These are phyloP conservation scores for Cystobasidium ongulense DNA, from an alignment of 768 basidiomycete genomes.

Conservation along the genomic window DNA sequence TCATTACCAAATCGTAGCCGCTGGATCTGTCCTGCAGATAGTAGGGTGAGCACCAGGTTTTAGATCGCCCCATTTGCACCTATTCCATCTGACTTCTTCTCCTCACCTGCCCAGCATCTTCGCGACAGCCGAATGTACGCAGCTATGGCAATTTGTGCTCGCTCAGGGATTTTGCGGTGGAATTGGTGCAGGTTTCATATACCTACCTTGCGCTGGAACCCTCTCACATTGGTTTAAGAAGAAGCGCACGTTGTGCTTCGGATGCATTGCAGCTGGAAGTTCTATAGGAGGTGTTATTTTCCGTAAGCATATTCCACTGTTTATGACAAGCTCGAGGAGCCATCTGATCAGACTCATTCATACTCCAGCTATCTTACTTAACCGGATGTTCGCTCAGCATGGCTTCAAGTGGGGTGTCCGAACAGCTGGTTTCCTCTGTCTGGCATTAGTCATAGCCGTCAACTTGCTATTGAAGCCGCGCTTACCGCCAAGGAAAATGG, in stretches of 20 bases:
- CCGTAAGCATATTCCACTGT: slow-evolving; percentile 41
- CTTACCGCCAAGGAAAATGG: slow-evolving; percentile 45
- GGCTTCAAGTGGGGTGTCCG: slow-evolving; percentile 44
- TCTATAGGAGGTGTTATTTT: slow-evolving; percentile 59
- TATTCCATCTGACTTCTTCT: too few species aligned
- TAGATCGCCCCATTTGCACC: too few species aligned
- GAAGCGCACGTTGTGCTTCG: slow-evolving; percentile 63
- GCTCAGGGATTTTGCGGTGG: slow-evolving; percentile 25
- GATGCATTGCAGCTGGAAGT: slow-evolving; percentile 63
- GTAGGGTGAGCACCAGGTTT: slow-evolving; percentile 43
- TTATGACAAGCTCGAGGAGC: too few species aligned
- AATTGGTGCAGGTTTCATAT: slow-evolving; percentile 48
- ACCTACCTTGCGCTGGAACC: slow-evolving; percentile 57
- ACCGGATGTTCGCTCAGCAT: slow-evolving; percentile 46
- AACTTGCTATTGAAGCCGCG: slow-evolving; percentile 49
- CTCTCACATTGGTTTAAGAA: slow-evolving; percentile 60
- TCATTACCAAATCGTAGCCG: slow-evolving; percentile 43
- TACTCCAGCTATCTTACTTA: slow-evolving; percentile 55
- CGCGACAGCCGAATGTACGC: slow-evolving; percentile 19
- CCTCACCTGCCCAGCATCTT: slow-evolving; percentile 22
- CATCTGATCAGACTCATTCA: too few species aligned
- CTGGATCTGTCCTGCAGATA: background rate
- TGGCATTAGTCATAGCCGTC: slow-evolving; percentile 47
- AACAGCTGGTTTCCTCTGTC: slow-evolving; percentile 51
- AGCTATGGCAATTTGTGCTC: slow-evolving; percentile 26